Evolutionary conservation across 768 basidiomycete species (phyloP).

Genomic region (Psilocybe subaeruginosa): DNA sequence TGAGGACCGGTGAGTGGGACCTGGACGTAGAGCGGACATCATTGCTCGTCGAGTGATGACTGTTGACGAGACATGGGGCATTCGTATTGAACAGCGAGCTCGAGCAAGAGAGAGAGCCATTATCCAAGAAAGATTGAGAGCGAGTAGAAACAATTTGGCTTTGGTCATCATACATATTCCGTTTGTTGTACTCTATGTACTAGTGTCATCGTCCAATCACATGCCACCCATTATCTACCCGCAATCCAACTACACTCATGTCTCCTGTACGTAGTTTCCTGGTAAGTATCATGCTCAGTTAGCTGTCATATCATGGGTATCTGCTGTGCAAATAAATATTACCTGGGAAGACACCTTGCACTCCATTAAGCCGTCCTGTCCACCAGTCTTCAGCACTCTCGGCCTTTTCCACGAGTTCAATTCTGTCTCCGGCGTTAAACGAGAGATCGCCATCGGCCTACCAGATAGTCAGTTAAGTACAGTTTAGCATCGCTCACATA

Average conservation of each 20-base stretch:
- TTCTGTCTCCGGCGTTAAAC: conserved; percentile 87
- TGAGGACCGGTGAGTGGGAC: conserved; percentile 27
- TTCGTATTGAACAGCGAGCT: conserved; percentile 33
- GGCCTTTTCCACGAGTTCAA: conserved; percentile 86
- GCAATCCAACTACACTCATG: conserved; percentile 20
- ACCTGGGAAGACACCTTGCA: conserved; percentile 91
- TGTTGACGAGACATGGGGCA: conserved; percentile 30
- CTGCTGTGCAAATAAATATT: conserved; percentile 19
- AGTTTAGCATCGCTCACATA: background rate
- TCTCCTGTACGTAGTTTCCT: conserved; percentile 75
- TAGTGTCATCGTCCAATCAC: conserved; percentile 30
- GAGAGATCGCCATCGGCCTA: conserved; percentile 91
- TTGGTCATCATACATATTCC: conserved; percentile 12
- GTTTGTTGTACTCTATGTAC: conserved; percentile 29
- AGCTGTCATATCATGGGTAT: conserved; percentile 1
- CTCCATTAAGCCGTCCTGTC: conserved; percentile 86
- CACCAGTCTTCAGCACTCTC: conserved; percentile 94
- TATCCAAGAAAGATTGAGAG: conserved; percentile 16
- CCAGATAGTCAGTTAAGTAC: conserved; percentile 2
- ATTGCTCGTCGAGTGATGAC: conserved; percentile 56
- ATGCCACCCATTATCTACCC: conserved; percentile 21
- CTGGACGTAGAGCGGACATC: conserved; percentile 64
- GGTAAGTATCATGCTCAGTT: conserved; percentile 2
- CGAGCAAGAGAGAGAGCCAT: conserved; percentile 32
- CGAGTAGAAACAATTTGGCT: background rate